phyloP scores from a whole-genome alignment of 2,329 filamentous ascomycete genomes.

The Nemania sp. region DNA sequence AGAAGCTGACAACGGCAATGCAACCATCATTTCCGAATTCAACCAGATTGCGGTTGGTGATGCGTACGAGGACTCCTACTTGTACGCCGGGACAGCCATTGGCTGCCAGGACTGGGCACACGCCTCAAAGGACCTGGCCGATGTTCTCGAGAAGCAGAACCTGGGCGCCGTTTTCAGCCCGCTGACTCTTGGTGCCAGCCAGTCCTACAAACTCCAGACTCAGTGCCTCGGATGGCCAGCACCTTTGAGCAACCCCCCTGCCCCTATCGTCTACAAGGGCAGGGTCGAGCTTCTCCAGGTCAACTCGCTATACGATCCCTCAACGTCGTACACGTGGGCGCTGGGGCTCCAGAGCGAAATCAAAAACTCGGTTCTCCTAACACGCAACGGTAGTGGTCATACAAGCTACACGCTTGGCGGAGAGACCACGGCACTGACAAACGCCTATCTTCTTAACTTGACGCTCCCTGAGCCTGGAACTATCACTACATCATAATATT shows the following conservation, averaged over 20 bases:
- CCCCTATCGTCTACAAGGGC: constrained; percentile 44
- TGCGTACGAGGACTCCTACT: constrained; percentile 43
- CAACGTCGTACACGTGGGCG: constrained; percentile 55
- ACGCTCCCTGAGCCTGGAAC: constrained; percentile 49
- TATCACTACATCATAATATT: constrained; percentile 34
- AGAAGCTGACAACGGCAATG: constrained; percentile 53
- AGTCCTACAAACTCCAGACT: constrained; percentile 53
- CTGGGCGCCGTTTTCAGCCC: constrained; percentile 52
- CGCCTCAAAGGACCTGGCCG: constrained; percentile 42
- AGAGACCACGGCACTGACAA: constrained; percentile 49
- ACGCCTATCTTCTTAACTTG: constrained; percentile 52
- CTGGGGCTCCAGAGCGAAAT: constrained; percentile 50
- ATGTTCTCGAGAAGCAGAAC: constrained; percentile 46
- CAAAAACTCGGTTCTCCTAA: constrained; percentile 53
- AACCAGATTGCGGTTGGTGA: constrained; percentile 45
- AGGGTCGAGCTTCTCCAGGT: constrained; percentile 53
- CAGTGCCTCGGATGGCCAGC: constrained; percentile 57
- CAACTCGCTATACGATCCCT: constrained; percentile 56
- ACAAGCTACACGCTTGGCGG: constrained; percentile 53
- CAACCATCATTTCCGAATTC: constrained; percentile 50
- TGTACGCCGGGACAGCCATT: constrained; percentile 51
- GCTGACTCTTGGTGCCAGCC: constrained; percentile 49
- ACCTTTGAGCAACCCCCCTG: constrained; percentile 52
- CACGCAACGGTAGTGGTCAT: constrained; percentile 56
- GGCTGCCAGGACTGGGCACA: constrained; percentile 55